Evolutionary conservation across 2,329 filamentous ascomycete genomes (phyloP).

Genomic region (Fusarium devonianum): DNA sequence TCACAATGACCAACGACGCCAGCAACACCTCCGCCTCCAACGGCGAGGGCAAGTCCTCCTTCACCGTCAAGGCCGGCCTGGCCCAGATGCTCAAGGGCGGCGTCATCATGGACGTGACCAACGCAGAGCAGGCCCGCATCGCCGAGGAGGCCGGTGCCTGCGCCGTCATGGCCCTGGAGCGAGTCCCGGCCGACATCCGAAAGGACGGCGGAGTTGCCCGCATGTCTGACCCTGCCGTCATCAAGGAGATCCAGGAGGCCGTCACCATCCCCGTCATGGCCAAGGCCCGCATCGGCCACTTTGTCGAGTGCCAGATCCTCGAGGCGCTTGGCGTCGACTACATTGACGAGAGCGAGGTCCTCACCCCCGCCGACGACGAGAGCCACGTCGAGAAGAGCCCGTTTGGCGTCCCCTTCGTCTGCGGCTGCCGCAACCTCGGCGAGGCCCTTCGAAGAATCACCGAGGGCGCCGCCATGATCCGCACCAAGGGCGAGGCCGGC

Average conservation of each 20-base stretch:
- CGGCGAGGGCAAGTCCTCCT: conserved; percentile 60
- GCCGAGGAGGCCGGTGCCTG: conserved; percentile 95
- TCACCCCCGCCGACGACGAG: conserved; percentile 89
- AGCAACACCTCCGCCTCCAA: conserved; percentile 38
- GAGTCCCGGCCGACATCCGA: conserved; percentile 95
- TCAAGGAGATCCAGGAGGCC: conserved; percentile 91
- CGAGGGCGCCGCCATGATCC: conserved; percentile 98
- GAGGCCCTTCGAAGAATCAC: conserved; percentile 90
- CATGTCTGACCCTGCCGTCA: conserved; percentile 95
- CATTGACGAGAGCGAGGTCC: conserved; percentile 97
- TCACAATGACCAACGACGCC: conserved; percentile 47
- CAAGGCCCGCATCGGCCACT: conserved; percentile 96
- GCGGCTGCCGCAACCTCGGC: conserved; percentile 91
- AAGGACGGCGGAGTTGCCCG: conserved; percentile 90
- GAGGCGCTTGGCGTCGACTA: conserved; percentile 95
- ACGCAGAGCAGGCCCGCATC: conserved; percentile 92
- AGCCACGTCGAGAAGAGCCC: conserved; percentile 90
- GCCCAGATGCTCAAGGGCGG: conserved; percentile 99
- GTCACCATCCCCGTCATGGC: conserved; percentile 99
- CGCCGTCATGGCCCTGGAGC: conserved; percentile 98
- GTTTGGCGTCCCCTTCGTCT: conserved; percentile 91
- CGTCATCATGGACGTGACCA: conserved; percentile 99
- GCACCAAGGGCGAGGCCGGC: conserved; percentile 97
- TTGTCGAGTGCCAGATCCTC: conserved; percentile 98
- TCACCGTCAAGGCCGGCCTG: conserved; percentile 92